These are phyloP conservation scores for Globisporangium okanoganense DNA, from an alignment of 352 stramenopile species.

Conservation along the genomic window DNA sequence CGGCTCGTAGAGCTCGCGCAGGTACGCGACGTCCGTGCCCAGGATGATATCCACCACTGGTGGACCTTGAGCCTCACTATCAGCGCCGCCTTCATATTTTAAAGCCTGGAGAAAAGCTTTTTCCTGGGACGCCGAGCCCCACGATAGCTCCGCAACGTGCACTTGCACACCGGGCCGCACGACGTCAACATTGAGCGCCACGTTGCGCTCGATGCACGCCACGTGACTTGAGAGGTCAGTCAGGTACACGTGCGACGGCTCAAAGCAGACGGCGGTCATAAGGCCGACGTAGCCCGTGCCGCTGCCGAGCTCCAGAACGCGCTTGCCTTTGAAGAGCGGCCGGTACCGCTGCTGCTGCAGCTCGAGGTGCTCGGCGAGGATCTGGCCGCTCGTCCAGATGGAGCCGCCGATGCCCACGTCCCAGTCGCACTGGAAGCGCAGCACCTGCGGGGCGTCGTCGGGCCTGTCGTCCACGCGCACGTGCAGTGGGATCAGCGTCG, in stretches of 20 bases:
- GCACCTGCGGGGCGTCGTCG: constrained; percentile 19
- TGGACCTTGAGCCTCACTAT: constrained; percentile 6
- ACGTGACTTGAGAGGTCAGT: constrained; percentile 67
- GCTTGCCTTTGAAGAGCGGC: constrained; percentile 51
- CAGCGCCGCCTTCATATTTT: background rate
- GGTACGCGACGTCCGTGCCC: constrained; percentile 79
- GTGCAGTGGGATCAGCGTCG: constrained; percentile 35
- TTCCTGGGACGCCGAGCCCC: constrained; percentile 45
- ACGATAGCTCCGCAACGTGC: constrained; percentile 51
- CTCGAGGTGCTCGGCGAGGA: constrained; percentile 62
- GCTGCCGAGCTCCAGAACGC: constrained; percentile 72
- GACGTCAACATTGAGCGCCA: constrained; percentile 35
- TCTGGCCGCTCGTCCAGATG: constrained; percentile 78
- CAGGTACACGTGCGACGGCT: constrained; percentile 49
- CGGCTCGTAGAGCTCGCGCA: constrained; percentile 69
- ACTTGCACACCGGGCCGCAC: constrained; percentile 37
- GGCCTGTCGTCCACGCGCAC: constrained; percentile 35
- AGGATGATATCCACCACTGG: constrained; percentile 60
- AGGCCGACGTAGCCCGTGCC: constrained; percentile 76
- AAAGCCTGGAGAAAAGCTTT: constrained; percentile 27
- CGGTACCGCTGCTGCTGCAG: constrained; percentile 43
- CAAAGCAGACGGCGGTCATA: constrained; percentile 57
- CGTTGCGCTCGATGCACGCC: constrained; percentile 53
- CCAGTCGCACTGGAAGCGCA: constrained; percentile 80
- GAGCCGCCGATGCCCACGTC: constrained; percentile 77